phyloP scores from a whole-genome alignment of 768 basidiomycete genomes.

The Boletus subparvulus region DNA sequence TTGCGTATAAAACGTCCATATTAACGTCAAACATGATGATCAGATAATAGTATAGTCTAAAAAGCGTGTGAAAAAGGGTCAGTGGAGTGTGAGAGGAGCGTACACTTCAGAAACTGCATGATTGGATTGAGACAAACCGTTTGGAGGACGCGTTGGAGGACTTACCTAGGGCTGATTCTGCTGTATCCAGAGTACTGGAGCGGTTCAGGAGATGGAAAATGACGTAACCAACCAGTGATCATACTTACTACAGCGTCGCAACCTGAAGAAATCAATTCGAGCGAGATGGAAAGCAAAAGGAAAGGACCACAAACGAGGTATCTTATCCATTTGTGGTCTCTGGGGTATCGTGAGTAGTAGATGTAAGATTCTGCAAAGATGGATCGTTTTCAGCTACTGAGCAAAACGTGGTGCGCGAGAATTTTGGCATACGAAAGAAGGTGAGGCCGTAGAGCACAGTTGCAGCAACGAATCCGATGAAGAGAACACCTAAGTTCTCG shows the following conservation, averaged over 20 bases:
- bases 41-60: constrained; percentile 31
- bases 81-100: not conserved
- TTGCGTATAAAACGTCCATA: constrained; percentile 25
- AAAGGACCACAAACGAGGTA: constrained; percentile 17
- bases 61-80: constrained; percentile 8
- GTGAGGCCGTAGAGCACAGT: constrained; percentile 34
- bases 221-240: not conserved
- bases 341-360: constrained; percentile 30
- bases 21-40: constrained; percentile 25
- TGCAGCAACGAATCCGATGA: constrained; percentile 28
- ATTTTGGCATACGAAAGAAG: constrained; percentile 29
- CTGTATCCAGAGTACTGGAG: constrained; percentile 25
- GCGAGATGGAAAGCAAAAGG: not conserved
- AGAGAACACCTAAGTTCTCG: constrained; percentile 28
- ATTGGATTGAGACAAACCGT: constrained; percentile 2
- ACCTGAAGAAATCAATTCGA: constrained; percentile 16
- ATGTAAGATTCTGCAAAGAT: constrained; percentile 26
- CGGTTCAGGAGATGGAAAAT: not conserved
- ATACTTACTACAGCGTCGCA: constrained; percentile 17
- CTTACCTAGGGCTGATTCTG: constrained; percentile 26
- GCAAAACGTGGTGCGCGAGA: not conserved
- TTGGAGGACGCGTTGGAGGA: not conserved
- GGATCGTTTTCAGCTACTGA: not conserved
- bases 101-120: constrained; percentile 30
- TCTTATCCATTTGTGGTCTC: constrained; percentile 17